A percentile compares a stretch with the other conserved stretches of the same genome.
Evolutionary conservation across 2,329 filamentous ascomycete species (phyloP).

Genomic region (Pseudogymnoascus sp.): DNA sequence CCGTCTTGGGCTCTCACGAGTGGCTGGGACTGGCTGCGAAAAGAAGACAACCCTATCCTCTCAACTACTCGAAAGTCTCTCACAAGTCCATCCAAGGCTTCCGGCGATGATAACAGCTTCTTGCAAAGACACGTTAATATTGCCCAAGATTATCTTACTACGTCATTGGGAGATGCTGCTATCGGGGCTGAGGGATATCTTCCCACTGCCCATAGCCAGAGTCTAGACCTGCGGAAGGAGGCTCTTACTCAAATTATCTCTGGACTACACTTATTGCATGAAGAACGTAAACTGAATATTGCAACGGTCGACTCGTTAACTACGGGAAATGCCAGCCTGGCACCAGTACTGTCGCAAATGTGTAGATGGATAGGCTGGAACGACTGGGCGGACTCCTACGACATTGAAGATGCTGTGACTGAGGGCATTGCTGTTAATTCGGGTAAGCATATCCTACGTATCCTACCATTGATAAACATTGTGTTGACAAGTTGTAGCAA

Average conservation of each 20-base stretch:
- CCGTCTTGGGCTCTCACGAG: constrained; percentile 52
- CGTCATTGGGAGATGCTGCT: constrained; percentile 47
- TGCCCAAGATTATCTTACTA: constrained; percentile 57
- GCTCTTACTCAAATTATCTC: constrained; percentile 61
- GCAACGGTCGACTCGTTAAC: constrained; percentile 40
- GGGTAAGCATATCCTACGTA: neutral
- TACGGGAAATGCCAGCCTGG: constrained; percentile 44
- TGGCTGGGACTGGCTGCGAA: constrained; percentile 65
- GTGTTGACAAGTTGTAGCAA: constrained; percentile 9
- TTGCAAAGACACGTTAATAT: constrained; percentile 46
- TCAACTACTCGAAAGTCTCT: neutral
- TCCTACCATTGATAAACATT: neutral
- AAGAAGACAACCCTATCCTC: constrained; percentile 37
- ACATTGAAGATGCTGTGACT: constrained; percentile 48
- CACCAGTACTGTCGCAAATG: constrained; percentile 72
- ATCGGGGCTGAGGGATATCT: constrained; percentile 52
- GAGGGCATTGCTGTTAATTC: constrained; percentile 47
- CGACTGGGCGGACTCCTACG: constrained; percentile 54
- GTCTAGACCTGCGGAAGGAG: constrained; percentile 47
- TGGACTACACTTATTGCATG: constrained; percentile 75
- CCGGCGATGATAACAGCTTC: constrained; percentile 47
- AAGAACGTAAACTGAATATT: constrained; percentile 78
- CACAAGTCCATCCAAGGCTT: neutral
- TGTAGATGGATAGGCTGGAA: constrained; percentile 73
- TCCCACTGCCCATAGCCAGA: constrained; percentile 46